Percentiles rank a stretch among this genome's conserved stretches.
These are phyloP conservation scores for Gossypium gossypioides DNA, from an alignment of 441 rosid species.

Conservation along the genomic window DNA sequence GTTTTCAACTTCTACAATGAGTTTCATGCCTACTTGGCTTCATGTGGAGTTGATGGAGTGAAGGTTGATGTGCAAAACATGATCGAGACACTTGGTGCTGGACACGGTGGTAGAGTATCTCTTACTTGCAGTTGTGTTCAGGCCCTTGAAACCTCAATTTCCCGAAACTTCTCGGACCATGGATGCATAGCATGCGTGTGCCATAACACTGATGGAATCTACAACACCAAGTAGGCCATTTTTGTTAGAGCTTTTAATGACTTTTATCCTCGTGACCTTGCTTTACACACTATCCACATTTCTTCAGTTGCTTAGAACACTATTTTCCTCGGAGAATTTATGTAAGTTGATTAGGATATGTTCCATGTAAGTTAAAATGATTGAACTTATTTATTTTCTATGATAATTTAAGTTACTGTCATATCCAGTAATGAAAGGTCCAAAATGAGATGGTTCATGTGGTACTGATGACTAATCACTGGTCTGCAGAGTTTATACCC, in stretches of 20 bases:
- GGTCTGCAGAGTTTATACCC: conserved; percentile 73
- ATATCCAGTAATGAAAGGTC: not conserved
- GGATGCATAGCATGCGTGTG: conserved; percentile 93
- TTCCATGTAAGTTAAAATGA: conserved; percentile 62
- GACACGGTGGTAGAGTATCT: conserved; percentile 84
- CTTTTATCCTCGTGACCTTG: conserved; percentile 74
- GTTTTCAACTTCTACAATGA: conserved; percentile 85
- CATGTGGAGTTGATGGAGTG: conserved; percentile 86
- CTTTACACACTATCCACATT: conserved; percentile 89
- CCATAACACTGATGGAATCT: conserved; percentile 80
- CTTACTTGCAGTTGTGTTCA: conserved; percentile 69
- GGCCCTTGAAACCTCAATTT: conserved; percentile 79
- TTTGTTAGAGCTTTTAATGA: conserved; percentile 89
- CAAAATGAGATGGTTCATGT: not conserved
- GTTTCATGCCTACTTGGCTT: conserved; percentile 78
- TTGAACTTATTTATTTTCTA: not conserved
- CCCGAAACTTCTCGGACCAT: conserved; percentile 63
- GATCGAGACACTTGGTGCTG: conserved; percentile 85
- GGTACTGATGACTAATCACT: conserved; percentile 1
- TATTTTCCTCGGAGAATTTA: conserved; percentile 84
- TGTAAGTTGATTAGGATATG: conserved; percentile 99
- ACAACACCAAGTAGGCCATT: conserved; percentile 70
- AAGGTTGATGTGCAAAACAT: conserved; percentile 90
- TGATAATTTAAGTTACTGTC: not conserved
- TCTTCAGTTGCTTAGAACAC: conserved; percentile 81